A percentile compares a stretch with the other conserved stretches of the same genome.
Evolutionary conservation across 176 grass and related monocot species (phyloP).

Genomic region (Phyllostachys edulis): DNA sequence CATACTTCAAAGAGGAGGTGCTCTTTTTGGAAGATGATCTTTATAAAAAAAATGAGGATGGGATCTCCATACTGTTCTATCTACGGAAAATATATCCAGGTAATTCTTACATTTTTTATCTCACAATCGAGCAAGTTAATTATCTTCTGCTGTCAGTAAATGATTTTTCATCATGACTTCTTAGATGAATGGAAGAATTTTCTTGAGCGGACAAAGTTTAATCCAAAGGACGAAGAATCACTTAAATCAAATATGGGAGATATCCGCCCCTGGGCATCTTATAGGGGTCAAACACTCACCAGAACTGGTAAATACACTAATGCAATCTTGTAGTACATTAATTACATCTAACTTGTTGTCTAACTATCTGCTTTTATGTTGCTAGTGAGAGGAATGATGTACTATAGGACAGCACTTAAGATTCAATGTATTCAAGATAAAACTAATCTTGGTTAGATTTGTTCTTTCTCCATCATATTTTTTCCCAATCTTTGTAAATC

Average conservation of each 20-base stretch:
- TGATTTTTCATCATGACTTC: constrained; percentile 14
- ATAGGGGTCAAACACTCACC: constrained; percentile 80
- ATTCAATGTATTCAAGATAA: constrained; percentile 65
- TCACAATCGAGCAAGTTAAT: background rate
- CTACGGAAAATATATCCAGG: constrained; percentile 87
- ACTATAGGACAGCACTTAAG: constrained; percentile 75
- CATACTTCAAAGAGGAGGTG: constrained; percentile 92
- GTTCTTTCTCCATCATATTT: background rate
- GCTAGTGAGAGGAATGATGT: constrained; percentile 99
- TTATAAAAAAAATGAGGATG: constrained; percentile 73
- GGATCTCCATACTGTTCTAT: constrained; percentile 92
- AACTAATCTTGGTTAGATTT: constrained; percentile 43
- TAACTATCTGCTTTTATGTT: constrained; percentile 30
- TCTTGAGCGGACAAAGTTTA: constrained; percentile 29
- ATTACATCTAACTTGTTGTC: constrained; percentile 23
- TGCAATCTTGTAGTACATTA: background rate
- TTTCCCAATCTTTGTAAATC: background rate
- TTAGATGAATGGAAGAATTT: constrained; percentile 96
- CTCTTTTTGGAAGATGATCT: constrained; percentile 69
- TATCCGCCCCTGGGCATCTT: constrained; percentile 68
- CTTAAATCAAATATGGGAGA: constrained; percentile 15
- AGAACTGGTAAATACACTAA: constrained; percentile 57
- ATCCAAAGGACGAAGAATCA: constrained; percentile 27
- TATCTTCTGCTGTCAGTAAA: constrained; percentile 2
- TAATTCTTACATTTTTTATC: constrained; percentile 23